Evolutionary conservation across 2,329 filamentous ascomycete genomes (phyloP), one percentile per base, ranked within the genome.

Genomic region (Pestalotiopsis sp.): DNA sequence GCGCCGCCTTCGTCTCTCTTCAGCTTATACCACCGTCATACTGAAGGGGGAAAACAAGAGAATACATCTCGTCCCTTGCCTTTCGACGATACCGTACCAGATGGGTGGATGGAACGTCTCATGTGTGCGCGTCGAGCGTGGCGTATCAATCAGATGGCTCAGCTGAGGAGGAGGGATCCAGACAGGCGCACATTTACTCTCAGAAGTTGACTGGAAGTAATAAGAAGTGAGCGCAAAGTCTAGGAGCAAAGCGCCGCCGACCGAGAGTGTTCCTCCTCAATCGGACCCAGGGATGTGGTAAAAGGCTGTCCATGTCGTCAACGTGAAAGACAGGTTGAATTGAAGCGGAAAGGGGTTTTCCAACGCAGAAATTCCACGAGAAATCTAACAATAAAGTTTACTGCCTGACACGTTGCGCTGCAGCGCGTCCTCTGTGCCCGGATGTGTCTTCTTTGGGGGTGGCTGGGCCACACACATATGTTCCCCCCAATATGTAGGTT

Each of bases 381-480:
- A 17, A 12, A 2, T 38, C 59, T 36, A 39, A n/a, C 13, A 62
- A 62, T 38, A 39, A 39, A 20, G 13, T 27, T 36, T 23, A 14
- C 14, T 36, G 20, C 25, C 20, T 27, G 14, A n/a, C 52, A 20
- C 25, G 52, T 23, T 58, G 52, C 25, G n/a, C n/a, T 58, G n/a
- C n/a, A 58, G 13, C n/a, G 13, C 12, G 11, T 23, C 52, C n/a
- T 52, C 45, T 52, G 14, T 61, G 13, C 41, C 12, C 17, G 13
- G 41, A 17, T 45, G 4, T 13, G 41, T 45, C 41, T 17, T 23
- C 45, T 4, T 20, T 62, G 59, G 59, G 59, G 59, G 59, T 62
- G 59, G 59, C 59, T 62, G 59, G 59, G 59, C n/a, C 59, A 62
- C 13, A n/a, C 27, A 41, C 38, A 17, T 52, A n/a, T 45, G 12